Evolutionary conservation across 2,329 filamentous ascomycete genomes (phyloP).

Genomic region (Juglanconis juglandina): DNA sequence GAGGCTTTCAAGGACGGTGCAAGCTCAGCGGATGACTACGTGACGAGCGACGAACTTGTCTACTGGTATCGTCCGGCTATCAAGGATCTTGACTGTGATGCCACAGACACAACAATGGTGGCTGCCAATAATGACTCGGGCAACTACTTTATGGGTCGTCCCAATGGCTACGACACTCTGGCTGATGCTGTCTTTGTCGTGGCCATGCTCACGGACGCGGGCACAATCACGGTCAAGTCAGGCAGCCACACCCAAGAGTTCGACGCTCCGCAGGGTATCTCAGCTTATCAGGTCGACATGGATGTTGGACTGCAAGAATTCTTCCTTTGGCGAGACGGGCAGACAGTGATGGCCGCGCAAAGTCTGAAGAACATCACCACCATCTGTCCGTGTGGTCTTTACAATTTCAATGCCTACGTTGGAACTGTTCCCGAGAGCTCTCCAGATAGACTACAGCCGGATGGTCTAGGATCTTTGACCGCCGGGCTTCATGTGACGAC

Average conservation of each 20-base stretch:
- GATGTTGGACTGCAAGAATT: slow-evolving; percentile 46
- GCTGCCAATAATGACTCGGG: slow-evolving; percentile 41
- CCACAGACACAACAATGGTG: slow-evolving; percentile 48
- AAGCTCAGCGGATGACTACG: slow-evolving; percentile 31
- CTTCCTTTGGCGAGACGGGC: slow-evolving; percentile 37
- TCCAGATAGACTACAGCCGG: slow-evolving; percentile 33
- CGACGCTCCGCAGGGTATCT: slow-evolving; percentile 43
- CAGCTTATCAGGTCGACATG: slow-evolving; percentile 43
- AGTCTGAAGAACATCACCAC: slow-evolving; percentile 48
- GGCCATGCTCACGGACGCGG: slow-evolving; percentile 44
- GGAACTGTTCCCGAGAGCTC: slow-evolving; percentile 42
- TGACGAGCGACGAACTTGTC: slow-evolving; percentile 45
- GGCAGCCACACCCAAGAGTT: slow-evolving; percentile 40
- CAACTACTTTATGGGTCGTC: slow-evolving; percentile 50
- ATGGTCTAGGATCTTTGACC: slow-evolving; percentile 28
- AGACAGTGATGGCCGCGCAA: slow-evolving; percentile 41
- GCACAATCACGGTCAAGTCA: slow-evolving; percentile 41
- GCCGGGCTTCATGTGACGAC: slow-evolving; percentile 28
- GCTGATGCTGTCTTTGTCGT: slow-evolving; percentile 50
- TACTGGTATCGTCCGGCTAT: slow-evolving; percentile 56
- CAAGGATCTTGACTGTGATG: slow-evolving; percentile 43
- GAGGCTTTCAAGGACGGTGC: slow-evolving; percentile 48
- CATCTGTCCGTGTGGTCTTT: slow-evolving; percentile 49
- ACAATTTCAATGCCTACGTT: slow-evolving; percentile 56
- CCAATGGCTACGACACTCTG: slow-evolving; percentile 48